These are phyloP conservation scores for Arthonia radiata DNA, from an alignment of 495 filamentous ascomycete genomes.

Conservation along the genomic window DNA sequence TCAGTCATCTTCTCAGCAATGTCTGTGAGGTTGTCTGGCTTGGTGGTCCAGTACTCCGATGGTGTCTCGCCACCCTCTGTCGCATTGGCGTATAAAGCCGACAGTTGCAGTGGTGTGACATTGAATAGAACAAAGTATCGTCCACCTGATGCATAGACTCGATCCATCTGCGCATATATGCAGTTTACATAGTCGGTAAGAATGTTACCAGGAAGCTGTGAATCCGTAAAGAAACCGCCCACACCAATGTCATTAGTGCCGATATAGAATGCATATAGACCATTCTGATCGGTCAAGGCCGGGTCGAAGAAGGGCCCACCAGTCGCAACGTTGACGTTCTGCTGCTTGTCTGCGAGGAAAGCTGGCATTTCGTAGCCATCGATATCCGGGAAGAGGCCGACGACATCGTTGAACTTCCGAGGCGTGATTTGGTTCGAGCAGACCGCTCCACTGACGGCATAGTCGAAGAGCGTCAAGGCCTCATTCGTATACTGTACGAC, in stretches of 20 bases:
- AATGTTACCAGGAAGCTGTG: slow-evolving; percentile 28
- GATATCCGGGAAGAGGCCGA: slow-evolving; percentile 32
- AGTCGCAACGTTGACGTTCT: slow-evolving; percentile 13
- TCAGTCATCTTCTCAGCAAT: slow-evolving; percentile 34
- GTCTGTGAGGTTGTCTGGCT: slow-evolving; percentile 30
- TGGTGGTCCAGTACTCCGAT: slow-evolving; percentile 35
- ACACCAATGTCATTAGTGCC: slow-evolving; percentile 53
- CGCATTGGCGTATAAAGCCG: slow-evolving; percentile 30
- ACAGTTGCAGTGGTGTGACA: slow-evolving; percentile 31
- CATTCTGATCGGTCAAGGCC: slow-evolving; percentile 28
- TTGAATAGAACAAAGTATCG: slow-evolving; percentile 48
- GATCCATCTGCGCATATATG: slow-evolving; percentile 30
- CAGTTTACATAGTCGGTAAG: slow-evolving; percentile 39
- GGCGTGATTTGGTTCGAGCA: slow-evolving; percentile 42
- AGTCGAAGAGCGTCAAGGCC: slow-evolving; percentile 46
- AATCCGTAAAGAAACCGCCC: slow-evolving; percentile 35
- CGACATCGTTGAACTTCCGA: slow-evolving; percentile 21
- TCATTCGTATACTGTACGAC: slow-evolving; percentile 27
- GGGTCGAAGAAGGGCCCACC: slow-evolving; percentile 25
- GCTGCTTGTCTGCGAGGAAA: slow-evolving; percentile 33
- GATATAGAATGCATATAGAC: slow-evolving; percentile 56
- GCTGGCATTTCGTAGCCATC: slow-evolving; percentile 42
- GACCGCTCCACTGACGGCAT: slow-evolving; percentile 42
- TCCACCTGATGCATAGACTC: slow-evolving; percentile 35
- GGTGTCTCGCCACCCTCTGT: slow-evolving; percentile 22